Conservation (phyloP, 495 filamentous ascomycete genomes). For the Penicillium cataractarum region DNA sequence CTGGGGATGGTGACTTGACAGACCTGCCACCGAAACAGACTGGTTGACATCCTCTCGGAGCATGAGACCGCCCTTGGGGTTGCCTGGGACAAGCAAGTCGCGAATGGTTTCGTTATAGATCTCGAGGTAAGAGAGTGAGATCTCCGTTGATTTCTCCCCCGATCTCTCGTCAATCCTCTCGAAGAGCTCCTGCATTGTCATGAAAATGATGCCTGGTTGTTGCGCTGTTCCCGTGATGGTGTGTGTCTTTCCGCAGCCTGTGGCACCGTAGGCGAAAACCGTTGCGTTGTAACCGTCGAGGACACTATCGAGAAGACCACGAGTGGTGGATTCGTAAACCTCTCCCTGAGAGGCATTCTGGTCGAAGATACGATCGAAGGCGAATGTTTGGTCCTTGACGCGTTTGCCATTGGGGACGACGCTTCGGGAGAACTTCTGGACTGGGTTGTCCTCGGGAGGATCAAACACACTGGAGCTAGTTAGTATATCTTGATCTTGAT, state of each 20-base stretch:
- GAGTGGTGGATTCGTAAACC: slow-evolving; percentile 94
- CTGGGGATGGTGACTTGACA: slow-evolving; percentile 88
- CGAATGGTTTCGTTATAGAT: slow-evolving; percentile 99
- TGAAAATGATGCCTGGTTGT: slow-evolving; percentile 95
- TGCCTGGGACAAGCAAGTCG: slow-evolving; percentile 85
- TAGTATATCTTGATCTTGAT: slow-evolving; percentile 8
- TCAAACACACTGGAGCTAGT: slow-evolving; percentile 78
- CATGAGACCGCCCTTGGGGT: slow-evolving; percentile 86
- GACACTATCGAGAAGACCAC: slow-evolving; percentile 86
- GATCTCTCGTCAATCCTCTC: slow-evolving; percentile 87
- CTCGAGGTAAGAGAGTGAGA: slow-evolving; percentile 94
- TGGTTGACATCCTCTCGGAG: slow-evolving; percentile 94
- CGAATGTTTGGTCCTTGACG: slow-evolving; percentile 97
- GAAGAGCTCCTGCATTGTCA: slow-evolving; percentile 97
- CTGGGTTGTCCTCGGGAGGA: slow-evolving; percentile 92
- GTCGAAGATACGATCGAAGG: slow-evolving; percentile 96
- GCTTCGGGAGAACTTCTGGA: slow-evolving; percentile 85
- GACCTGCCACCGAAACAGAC: slow-evolving; percentile 86
- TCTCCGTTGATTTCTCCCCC: slow-evolving; percentile 83
- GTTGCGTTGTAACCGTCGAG: slow-evolving; percentile 98
- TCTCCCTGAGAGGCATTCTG: slow-evolving; percentile 91
- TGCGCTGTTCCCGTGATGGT: slow-evolving; percentile 95
- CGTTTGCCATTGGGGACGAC: slow-evolving; percentile 86
- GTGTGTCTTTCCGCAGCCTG: slow-evolving; percentile 97
- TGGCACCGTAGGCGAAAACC: slow-evolving; percentile 97